These are phyloP conservation scores for Pyrenophora graminea DNA, from an alignment of 2,329 filamentous ascomycete genomes.

Conservation along the genomic window DNA sequence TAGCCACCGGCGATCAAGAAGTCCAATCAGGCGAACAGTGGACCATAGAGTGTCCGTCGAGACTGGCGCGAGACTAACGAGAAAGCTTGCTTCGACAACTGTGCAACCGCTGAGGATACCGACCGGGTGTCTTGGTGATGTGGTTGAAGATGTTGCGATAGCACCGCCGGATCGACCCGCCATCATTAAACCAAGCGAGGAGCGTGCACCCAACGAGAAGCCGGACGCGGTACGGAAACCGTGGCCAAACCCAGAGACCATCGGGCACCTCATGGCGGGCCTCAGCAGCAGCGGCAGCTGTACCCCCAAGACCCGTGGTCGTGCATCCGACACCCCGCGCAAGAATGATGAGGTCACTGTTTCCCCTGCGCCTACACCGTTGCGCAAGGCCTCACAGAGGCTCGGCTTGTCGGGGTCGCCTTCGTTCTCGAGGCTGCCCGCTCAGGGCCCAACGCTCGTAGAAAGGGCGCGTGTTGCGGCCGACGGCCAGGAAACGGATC, in stretches of 20 bases:
- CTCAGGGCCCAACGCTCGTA: not conserved
- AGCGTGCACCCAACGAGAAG: not conserved
- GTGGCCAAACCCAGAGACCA: conserved; percentile 10
- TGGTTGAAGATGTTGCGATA: not conserved
- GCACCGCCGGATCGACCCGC: not conserved
- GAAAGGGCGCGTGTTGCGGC: not conserved
- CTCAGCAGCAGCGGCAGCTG: conserved; percentile 1
- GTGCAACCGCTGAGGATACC: not conserved
- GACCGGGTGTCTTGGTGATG: not conserved
- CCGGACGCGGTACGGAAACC: not conserved
- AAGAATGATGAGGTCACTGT: not conserved
- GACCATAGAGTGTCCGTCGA: not conserved
- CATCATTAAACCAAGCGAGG: not conserved
- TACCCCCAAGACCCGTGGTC: not conserved
- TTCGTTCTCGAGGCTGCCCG: not conserved
- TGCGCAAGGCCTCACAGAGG: conserved; percentile 20
- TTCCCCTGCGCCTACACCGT: conserved; percentile 21
- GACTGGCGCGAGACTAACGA: not conserved
- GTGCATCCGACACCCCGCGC: not conserved
- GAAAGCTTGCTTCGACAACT: not conserved
- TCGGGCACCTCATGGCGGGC: conserved; percentile 23
- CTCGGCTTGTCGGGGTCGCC: conserved; percentile 9
- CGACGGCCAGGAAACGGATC: not conserved
- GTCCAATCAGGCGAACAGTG: conserved; percentile 5
- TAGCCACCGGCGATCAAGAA: conserved; percentile 2